Evolutionary conservation across 192 early-diverging fungal species (phyloP).

Genomic region (Coemansia sp.): DNA sequence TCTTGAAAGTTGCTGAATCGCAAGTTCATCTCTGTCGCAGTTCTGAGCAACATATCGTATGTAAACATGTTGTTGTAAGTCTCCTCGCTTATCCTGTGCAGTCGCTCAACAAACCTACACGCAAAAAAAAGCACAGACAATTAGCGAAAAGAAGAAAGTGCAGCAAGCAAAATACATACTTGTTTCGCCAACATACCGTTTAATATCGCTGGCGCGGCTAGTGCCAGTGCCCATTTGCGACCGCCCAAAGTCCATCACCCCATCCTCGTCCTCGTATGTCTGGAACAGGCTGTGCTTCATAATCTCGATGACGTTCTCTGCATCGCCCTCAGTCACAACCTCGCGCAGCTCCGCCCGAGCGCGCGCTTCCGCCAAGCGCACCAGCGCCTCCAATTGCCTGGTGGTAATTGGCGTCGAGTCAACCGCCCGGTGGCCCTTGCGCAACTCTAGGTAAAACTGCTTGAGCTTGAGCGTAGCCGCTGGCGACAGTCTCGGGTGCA

Average conservation of each 20-base stretch:
- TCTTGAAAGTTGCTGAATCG: constrained; percentile 63
- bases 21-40: constrained; percentile 60
- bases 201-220: constrained; percentile 60
- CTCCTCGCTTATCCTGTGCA: constrained; percentile 61
- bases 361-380: constrained; percentile 75
- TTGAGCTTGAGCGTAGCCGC: constrained; percentile 66
- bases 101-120: constrained; percentile 59
- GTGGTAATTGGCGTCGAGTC: constrained; percentile 82
- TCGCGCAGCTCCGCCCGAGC: constrained; percentile 79
- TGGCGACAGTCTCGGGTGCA: constrained; percentile 67
- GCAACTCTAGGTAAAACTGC: constrained; percentile 73
- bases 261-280: constrained; percentile 62
- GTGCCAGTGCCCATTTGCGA: constrained; percentile 65
- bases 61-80: constrained; percentile 72
- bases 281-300: constrained; percentile 72
- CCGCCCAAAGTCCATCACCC: constrained; percentile 61
- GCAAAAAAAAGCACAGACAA: neutral
- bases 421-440: constrained; percentile 62
- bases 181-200: constrained; percentile 47
- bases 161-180: neutral
- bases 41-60: constrained; percentile 63
- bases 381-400: constrained; percentile 80
- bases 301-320: constrained; percentile 76
- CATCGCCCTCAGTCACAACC: constrained; percentile 70
- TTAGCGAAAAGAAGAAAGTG: neutral